A percentile compares a stretch with the other conserved stretches of the same genome.
These are phyloP conservation scores for Haplosporangium sp. DNA, from an alignment of 371 early-diverging fungal genomes.

Conservation along the genomic window DNA sequence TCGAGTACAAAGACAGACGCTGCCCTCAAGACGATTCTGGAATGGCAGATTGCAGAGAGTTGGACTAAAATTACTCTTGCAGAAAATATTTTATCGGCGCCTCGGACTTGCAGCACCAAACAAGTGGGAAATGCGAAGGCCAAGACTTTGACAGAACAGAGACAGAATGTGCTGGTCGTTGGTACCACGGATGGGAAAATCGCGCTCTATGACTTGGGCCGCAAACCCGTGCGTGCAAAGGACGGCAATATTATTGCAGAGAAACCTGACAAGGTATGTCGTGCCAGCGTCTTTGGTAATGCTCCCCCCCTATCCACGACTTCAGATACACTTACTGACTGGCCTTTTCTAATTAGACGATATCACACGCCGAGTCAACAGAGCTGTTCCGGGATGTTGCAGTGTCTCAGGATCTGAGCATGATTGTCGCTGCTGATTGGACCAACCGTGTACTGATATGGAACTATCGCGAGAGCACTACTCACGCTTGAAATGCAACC, in stretches of 20 bases:
- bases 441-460: conserved; percentile 44
- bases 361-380: conserved; percentile 26
- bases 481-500: neutral
- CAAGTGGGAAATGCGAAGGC: neutral
- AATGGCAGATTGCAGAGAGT: conserved; percentile 47
- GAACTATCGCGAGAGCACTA: conserved; percentile 20
- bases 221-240: conserved; percentile 11
- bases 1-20: conserved; percentile 43
- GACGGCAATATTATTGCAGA: conserved; percentile 44
- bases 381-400: conserved; percentile 41
- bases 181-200: conserved; percentile 41
- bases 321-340: neutral
- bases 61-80: conserved; percentile 46
- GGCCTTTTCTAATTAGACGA: conserved; percentile 9
- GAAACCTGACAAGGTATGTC: conserved; percentile 32
- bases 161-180: conserved; percentile 37
- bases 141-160: conserved; percentile 4
- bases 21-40: conserved; percentile 40
- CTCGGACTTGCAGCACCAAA: neutral
- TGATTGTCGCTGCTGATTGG: conserved; percentile 50
- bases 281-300: neutral
- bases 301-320: neutral
- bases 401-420: conserved; percentile 44
- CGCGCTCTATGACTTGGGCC: conserved; percentile 32
- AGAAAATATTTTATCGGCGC: conserved; percentile 23